phyloP scores from a whole-genome alignment of 2,329 filamentous ascomycete genomes.

The Fusarium sp. region DNA sequence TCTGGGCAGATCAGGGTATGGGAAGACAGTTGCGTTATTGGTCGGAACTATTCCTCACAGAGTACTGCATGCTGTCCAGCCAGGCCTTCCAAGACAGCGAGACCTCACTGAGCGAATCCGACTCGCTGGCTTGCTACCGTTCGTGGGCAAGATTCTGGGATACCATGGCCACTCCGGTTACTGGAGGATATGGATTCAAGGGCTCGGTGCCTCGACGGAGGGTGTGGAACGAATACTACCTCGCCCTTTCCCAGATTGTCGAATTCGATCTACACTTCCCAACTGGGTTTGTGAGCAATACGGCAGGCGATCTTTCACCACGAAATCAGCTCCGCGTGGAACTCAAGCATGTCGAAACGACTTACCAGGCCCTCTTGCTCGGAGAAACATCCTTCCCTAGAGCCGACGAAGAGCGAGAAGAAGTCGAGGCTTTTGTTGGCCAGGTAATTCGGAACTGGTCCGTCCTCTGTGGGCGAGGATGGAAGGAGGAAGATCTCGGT shows the following conservation, averaged over 20 bases:
- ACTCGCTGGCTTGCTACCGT: constrained; percentile 71
- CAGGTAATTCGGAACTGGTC: constrained; percentile 89
- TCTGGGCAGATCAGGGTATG: constrained; percentile 67
- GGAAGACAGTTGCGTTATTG: constrained; percentile 81
- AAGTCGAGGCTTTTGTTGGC: constrained; percentile 87
- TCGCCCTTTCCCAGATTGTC: constrained; percentile 82
- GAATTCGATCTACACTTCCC: constrained; percentile 76
- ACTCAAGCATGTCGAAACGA: constrained; percentile 82
- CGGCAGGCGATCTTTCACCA: constrained; percentile 66
- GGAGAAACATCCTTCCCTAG: constrained; percentile 87
- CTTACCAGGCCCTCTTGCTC: constrained; percentile 85
- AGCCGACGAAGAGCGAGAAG: constrained; percentile 82
- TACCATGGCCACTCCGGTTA: constrained; percentile 61
- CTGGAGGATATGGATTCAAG: constrained; percentile 71
- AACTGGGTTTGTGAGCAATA: constrained; percentile 60
- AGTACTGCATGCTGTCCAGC: constrained; percentile 80
- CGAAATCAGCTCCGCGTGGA: constrained; percentile 80
- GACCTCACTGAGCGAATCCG: constrained; percentile 65
- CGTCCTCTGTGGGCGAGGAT: constrained; percentile 83
- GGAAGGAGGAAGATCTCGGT: constrained; percentile 86
- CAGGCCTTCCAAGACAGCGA: constrained; percentile 69
- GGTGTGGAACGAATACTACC: constrained; percentile 91
- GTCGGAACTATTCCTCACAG: constrained; percentile 84
- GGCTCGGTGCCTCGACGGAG: constrained; percentile 74
- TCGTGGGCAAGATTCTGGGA: constrained; percentile 82